These are phyloP conservation scores for Neofusicoccum umdonicola DNA, from an alignment of 2,329 filamentous ascomycete genomes.

Conservation along the genomic window DNA sequence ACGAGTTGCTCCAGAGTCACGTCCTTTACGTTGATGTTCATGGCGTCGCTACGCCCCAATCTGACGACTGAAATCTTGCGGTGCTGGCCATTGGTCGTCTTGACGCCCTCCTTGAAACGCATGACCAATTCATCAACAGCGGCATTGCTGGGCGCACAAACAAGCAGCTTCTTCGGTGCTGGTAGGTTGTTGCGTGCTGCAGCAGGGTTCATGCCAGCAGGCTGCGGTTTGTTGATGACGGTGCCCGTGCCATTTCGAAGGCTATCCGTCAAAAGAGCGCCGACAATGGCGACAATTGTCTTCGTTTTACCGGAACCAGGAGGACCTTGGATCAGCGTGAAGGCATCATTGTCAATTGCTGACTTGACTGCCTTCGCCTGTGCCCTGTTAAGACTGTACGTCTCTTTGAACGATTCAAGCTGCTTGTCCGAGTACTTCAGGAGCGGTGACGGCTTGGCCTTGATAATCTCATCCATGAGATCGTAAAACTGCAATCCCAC, in stretches of 20 bases:
- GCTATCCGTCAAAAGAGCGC: constrained; percentile 69
- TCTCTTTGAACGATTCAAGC: constrained; percentile 65
- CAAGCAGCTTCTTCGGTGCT: constrained; percentile 77
- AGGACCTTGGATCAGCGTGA: constrained; percentile 92
- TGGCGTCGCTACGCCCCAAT: constrained; percentile 85
- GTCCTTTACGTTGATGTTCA: constrained; percentile 84
- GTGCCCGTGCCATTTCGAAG: constrained; percentile 50
- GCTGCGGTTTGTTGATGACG: constrained; percentile 39
- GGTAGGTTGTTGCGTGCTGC: constrained; percentile 25
- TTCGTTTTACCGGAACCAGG: constrained; percentile 98
- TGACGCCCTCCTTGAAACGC: constrained; percentile 84
- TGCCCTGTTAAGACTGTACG: constrained; percentile 81
- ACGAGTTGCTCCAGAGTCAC: constrained; percentile 94
- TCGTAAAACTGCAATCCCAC: constrained; percentile 94
- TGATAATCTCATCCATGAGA: constrained; percentile 85
- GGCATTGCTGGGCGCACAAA: constrained; percentile 98
- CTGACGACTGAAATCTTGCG: constrained; percentile 85
- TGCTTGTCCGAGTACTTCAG: constrained; percentile 75
- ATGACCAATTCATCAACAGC: constrained; percentile 95
- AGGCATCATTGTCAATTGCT: constrained; percentile 91
- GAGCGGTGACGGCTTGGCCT: constrained; percentile 85
- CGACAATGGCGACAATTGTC: constrained; percentile 94
- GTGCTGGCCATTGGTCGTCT: constrained; percentile 67
- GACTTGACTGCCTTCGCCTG: constrained; percentile 91
- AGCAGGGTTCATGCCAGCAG: constrained; percentile 26